Evolutionary conservation across 345 rosid species (phyloP).

Genomic region (Ailanthus altissimus): DNA sequence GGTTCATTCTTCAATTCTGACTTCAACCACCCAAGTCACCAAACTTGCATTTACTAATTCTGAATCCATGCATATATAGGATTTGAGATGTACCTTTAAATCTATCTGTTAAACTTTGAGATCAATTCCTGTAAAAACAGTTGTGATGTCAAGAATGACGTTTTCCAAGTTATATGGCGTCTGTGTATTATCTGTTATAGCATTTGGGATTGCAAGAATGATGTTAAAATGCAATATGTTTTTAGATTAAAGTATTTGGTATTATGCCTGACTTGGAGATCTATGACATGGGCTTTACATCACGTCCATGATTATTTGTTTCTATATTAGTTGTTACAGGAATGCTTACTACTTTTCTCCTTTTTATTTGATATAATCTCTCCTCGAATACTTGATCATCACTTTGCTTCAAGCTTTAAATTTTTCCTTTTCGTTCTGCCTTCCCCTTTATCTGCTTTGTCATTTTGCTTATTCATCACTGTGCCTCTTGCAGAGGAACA

Average conservation of each 20-base stretch:
- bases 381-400: background rate
- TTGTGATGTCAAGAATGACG: background rate
- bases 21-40: background rate
- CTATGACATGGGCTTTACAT: background rate
- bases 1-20: background rate
- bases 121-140: background rate
- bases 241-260: background rate
- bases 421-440: slow-evolving; percentile 5
- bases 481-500: slow-evolving; percentile 67
- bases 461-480: background rate
- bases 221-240: background rate
- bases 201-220: background rate
- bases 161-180: background rate
- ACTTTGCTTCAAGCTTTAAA: background rate
- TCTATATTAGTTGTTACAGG: background rate
- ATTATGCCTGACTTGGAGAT: background rate
- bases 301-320: background rate
- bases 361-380: slow-evolving; percentile 2
- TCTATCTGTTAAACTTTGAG: background rate
- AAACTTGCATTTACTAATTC: background rate
- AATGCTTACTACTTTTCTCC: slow-evolving; percentile 2
- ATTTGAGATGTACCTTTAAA: background rate
- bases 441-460: background rate
- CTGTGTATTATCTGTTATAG: background rate
- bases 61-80: background rate